Base-by-base conservation (phyloP, 169 alveolate genomes). In the Cryptosporidium parvum region DNA sequence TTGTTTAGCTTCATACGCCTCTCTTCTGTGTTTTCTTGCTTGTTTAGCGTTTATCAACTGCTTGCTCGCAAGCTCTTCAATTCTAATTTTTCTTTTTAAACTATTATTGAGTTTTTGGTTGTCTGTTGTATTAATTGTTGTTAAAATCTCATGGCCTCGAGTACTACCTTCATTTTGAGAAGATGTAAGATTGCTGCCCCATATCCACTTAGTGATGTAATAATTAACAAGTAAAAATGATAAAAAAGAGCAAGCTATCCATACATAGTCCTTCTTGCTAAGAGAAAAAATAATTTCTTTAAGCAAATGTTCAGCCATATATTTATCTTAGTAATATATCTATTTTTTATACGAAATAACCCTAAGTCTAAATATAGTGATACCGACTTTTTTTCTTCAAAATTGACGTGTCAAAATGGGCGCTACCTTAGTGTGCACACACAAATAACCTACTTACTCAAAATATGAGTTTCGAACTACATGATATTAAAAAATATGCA, bases 11-110 rank as follows among this genome's bases (percentile, higher is more conserved):
- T 59, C 75, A 80, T 33, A 44, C 9, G 31, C 21, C 4, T 80
- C 89, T 65, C 80, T 80, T 65, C 75, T 59, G 14, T 37, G 68
- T 29, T 62, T 39, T 48, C 75, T 80, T 62, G 89, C 89, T n/a
- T 26, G 18, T 65, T 80, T 80, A 14, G 89, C 72, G 53, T 80
- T 80, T 1, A 21, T 35, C 37, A 16, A 33, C 37, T 80, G 89
- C 21, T 80, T 80, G 1, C 23, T 45, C 26, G 69, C 52, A 16
- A 80, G 62, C 21, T 80, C 80, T 37, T 80, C 75, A 35, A 33
- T 42, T 29, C 80, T 69, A n/a, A 45, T 80, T 35, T 62, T 65
- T 65, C 33, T 65, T 65, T 16, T 33, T 31, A 37, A 33, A 31
- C 9, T 65, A 8, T 65, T 33, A 35, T 65, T 65, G 14, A 65